Conservation (phyloP, 1,284 basidiomycete genomes). For the Schizopora paradoxa region DNA sequence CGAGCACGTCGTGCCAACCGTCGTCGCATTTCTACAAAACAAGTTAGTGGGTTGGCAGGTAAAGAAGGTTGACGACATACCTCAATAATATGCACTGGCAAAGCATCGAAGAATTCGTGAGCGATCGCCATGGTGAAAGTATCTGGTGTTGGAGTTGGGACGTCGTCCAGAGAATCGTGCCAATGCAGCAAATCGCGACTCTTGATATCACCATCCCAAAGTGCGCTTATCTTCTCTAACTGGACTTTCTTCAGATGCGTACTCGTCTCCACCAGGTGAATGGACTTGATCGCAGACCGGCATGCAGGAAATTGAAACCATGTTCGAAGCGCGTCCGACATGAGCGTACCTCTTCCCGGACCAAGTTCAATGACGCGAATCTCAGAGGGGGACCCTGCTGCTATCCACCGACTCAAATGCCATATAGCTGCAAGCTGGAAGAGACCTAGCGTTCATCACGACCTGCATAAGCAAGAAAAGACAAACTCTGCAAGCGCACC, state of each 20-base stretch:
- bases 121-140: slow-evolving; percentile 86
- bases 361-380: slow-evolving; percentile 89
- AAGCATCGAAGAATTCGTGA: slow-evolving; percentile 97
- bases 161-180: slow-evolving; percentile 70
- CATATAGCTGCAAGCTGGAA: slow-evolving; percentile 79
- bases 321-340: slow-evolving; percentile 87
- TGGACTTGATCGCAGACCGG: slow-evolving; percentile 38
- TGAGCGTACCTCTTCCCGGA: slow-evolving; percentile 89
- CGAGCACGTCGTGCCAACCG: slow-evolving; percentile 86
- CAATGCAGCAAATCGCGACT: slow-evolving; percentile 45
- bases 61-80: slow-evolving; percentile 35
- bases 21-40: slow-evolving; percentile 58
- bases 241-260: slow-evolving; percentile 63
- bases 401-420: slow-evolving; percentile 78
- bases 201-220: slow-evolving; percentile 23
- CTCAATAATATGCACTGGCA: slow-evolving; percentile 89
- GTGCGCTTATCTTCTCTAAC: slow-evolving; percentile 42
- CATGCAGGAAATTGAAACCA: slow-evolving; percentile 42
- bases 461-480: slow-evolving; percentile 26
- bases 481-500: slow-evolving; percentile 41
- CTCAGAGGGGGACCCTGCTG: slow-evolving; percentile 43
- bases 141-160: slow-evolving; percentile 39
- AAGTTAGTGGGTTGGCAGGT: not conserved
- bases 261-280: slow-evolving; percentile 84
- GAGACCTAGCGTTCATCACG: slow-evolving; percentile 24